A percentile compares a stretch with the other conserved stretches of the same genome.
Evolutionary conservation across 2,329 filamentous ascomycete species (phyloP).

Genomic region (Phialocephala sp.): DNA sequence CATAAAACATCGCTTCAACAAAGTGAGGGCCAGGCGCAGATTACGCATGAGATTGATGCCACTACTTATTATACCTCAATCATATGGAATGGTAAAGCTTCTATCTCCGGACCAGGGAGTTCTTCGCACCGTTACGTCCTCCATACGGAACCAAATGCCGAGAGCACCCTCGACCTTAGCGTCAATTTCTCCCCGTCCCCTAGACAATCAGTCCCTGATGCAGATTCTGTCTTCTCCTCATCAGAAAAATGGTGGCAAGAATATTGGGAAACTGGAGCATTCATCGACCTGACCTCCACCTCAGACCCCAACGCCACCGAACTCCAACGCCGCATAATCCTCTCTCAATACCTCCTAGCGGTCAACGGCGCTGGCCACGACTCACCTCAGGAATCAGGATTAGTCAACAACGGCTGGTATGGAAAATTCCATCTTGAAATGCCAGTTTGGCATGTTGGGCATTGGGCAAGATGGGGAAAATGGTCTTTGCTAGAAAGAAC

Average conservation of each 20-base stretch:
- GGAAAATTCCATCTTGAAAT: constrained; percentile 54
- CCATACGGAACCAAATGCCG: not conserved
- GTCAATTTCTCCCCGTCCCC: constrained; percentile 29
- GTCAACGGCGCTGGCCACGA: constrained; percentile 50
- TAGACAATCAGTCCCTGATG: not conserved
- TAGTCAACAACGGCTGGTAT: constrained; percentile 55
- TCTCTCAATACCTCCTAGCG: constrained; percentile 51
- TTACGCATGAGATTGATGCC: constrained; percentile 47
- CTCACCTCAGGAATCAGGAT: constrained; percentile 50
- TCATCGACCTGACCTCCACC: constrained; percentile 49
- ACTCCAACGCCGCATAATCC: constrained; percentile 50
- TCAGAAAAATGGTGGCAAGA: constrained; percentile 32
- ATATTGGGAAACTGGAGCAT: constrained; percentile 48
- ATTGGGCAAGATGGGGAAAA: constrained; percentile 50
- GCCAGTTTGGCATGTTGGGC: constrained; percentile 50
- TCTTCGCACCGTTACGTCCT: constrained; percentile 36
- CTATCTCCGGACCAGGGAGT: constrained; percentile 25
- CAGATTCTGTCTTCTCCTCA: constrained; percentile 14
- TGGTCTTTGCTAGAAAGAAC: constrained; percentile 46
- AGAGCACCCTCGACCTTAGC: constrained; percentile 23
- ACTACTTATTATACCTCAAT: constrained; percentile 47
- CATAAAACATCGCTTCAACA: constrained; percentile 45
- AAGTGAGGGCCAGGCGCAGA: constrained; percentile 38
- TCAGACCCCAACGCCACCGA: constrained; percentile 46
- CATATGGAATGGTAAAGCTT: constrained; percentile 30